Percentiles rank a stretch among this genome's conserved stretches.
phyloP scores from a whole-genome alignment of 208 protist species.

The Herpetomonas tarakana region DNA sequence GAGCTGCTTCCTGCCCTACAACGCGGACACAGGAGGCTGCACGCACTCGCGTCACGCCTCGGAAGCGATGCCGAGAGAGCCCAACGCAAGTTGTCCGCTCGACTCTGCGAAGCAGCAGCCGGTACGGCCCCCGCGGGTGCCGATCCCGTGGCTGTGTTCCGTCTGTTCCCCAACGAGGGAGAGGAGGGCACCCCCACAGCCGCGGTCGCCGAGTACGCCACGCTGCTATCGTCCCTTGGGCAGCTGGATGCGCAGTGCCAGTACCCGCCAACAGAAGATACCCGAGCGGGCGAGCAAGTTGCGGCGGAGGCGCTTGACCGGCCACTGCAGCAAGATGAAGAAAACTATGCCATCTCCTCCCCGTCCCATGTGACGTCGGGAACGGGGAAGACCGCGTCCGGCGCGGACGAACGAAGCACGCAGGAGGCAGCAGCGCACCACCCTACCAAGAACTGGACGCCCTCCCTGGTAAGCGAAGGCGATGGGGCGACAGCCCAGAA shows the following conservation, averaged over 20 bases:
- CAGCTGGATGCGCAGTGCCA: not conserved
- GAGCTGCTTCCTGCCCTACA: not conserved
- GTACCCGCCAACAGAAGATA: not conserved
- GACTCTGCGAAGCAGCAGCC: not conserved
- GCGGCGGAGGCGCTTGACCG: no score
- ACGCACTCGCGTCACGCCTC: not conserved
- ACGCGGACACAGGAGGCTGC: not conserved
- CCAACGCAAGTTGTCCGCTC: not conserved
- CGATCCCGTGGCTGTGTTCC: slow-evolving; percentile 3
- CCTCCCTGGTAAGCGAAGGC: no score
- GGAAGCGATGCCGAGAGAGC: not conserved
- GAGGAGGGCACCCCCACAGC: not conserved
- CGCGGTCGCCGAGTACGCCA: slow-evolving; percentile 7
- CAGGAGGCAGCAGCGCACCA: no score
- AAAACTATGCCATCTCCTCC: no score
- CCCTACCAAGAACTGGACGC: no score
- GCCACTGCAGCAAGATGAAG: no score
- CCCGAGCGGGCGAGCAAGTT: not conserved
- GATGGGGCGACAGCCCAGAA: no score
- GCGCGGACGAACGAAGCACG: no score
- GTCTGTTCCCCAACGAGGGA: not conserved
- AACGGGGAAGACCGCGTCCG: no score
- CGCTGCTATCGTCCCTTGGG: slow-evolving; percentile 5
- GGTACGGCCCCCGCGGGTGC: not conserved
- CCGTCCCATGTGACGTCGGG: no score